Conservation (phyloP, 2,329 filamentous ascomycete species). For the Claviceps quebecensis region DNA sequence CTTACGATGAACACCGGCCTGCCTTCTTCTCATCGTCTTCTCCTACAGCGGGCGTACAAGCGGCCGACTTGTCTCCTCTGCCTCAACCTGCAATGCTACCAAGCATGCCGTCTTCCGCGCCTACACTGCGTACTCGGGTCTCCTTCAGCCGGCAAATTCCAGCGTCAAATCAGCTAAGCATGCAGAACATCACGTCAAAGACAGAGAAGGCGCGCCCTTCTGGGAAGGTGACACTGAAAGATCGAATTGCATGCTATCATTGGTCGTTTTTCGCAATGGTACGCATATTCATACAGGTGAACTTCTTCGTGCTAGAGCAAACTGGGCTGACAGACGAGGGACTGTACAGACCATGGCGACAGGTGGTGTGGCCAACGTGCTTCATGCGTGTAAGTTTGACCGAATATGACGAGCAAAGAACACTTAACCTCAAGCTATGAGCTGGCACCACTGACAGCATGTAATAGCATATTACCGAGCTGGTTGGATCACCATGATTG, state of each 20-base stretch:
- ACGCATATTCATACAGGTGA: not conserved
- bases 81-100: not conserved
- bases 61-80: not conserved
- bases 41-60: constrained; percentile 2
- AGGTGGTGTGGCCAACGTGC: constrained; percentile 41
- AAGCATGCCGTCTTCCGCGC: not conserved
- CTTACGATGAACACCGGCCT: constrained; percentile 19
- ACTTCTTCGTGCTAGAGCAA: not conserved
- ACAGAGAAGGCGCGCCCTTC: constrained; percentile 12
- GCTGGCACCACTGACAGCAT: not conserved
- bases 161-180: constrained; percentile 8
- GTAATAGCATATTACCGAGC: constrained; percentile 16
- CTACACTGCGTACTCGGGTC: not conserved
- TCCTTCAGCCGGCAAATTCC: not conserved
- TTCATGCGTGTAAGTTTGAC: constrained; percentile 21
- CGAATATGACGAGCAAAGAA: not conserved
- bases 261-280: constrained; percentile 67
- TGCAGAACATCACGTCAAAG: constrained; percentile 22
- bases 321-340: not conserved
- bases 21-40: constrained; percentile 14
- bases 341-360: constrained; percentile 30
- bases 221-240: constrained; percentile 29
- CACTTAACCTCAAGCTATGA: not conserved
- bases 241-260: constrained; percentile 37
- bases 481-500: constrained; percentile 43